Evolutionary conservation across 352 stramenopile genomes (phyloP), one percentile per base, ranked within the genome.

Genomic region (Pythium periplocum): DNA sequence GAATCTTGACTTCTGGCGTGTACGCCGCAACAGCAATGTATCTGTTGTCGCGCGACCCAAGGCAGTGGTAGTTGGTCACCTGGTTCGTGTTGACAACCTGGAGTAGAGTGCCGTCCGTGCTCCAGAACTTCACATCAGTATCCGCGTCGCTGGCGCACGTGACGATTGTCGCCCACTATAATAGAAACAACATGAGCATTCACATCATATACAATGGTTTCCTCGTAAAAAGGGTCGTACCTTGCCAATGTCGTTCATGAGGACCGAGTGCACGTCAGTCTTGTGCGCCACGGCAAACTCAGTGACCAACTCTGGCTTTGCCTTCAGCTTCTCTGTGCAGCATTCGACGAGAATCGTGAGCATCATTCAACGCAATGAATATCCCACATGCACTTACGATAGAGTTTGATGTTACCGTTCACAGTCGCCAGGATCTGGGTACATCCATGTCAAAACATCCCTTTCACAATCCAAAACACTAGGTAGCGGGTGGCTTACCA

Each of bases 61-160:
- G 65, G 53, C 73, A 86, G 60, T 92, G 82, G 59, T 87, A 90
- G 59, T 90, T 90, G 44, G 73, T 61, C 39, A 92, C 78, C 56
- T 92, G 79, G 59, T 92, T 90, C 33, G 78, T 90, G 64, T 87
- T 90, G 34, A 81, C 78, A 8, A 78, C 69, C 51, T 90, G 82
- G 51, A 90, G 57, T 39, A 89, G 55, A 17, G 86, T 73, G 31
- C 79, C 79, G 9, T 65, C 69, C 42, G 83, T 51, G 53, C 68
- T 85, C 82, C 82, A 93, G 63, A 90, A 93, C 62, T 90, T 93
- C 58, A 93, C 69, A 37, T 90, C 79, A 12, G 82, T 93, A 59
- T 93, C 82, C 2, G 71, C 68, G 4, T 78, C 72, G 36, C 77
- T 66, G 0, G 78, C 75, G 40, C 80, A 89, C 17, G 79, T 93